These are phyloP conservation scores for Ampelomyces quisqualis DNA, from an alignment of 2,329 filamentous ascomycete genomes.

Conservation along the genomic window DNA sequence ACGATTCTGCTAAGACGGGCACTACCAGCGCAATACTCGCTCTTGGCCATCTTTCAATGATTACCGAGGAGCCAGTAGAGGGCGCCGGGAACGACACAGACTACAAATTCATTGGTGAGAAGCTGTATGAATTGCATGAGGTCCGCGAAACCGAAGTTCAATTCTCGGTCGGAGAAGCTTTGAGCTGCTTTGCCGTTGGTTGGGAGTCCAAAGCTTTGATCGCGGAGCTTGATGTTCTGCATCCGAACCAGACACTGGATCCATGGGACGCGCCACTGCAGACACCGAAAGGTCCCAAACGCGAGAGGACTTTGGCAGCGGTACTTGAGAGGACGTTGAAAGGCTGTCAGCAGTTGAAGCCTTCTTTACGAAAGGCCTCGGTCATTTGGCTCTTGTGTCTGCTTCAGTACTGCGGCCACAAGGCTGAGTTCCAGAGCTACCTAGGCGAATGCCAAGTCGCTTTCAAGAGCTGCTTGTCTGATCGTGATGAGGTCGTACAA, in stretches of 20 bases:
- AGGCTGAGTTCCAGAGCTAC: constrained; percentile 69
- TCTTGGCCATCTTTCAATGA: constrained; percentile 73
- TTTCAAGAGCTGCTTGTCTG: constrained; percentile 83
- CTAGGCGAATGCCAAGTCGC: constrained; percentile 79
- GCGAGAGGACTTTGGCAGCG: constrained; percentile 49
- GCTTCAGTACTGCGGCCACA: constrained; percentile 83
- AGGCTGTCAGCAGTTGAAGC: constrained; percentile 82
- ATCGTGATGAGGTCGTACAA: constrained; percentile 90
- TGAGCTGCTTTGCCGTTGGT: constrained; percentile 73
- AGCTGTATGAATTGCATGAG: constrained; percentile 76
- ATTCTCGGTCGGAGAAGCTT: constrained; percentile 85
- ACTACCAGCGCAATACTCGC: constrained; percentile 80
- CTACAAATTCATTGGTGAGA: constrained; percentile 61
- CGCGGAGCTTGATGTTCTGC: constrained; percentile 73
- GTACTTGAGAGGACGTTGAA: constrained; percentile 72
- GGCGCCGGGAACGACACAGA: constrained; percentile 34
- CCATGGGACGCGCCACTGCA: constrained; percentile 33
- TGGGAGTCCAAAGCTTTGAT: constrained; percentile 82
- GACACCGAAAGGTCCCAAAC: constrained; percentile 36
- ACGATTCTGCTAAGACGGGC: constrained; percentile 71
- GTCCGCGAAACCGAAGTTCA: constrained; percentile 84
- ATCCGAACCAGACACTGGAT: constrained; percentile 42
- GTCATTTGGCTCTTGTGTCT: constrained; percentile 94
- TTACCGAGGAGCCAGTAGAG: constrained; percentile 49
- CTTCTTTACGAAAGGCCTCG: constrained; percentile 84